A percentile compares a stretch with the other conserved stretches of the same genome.
Conservation (phyloP, 2,329 filamentous ascomycete genomes). For the Huntiella savannae region DNA sequence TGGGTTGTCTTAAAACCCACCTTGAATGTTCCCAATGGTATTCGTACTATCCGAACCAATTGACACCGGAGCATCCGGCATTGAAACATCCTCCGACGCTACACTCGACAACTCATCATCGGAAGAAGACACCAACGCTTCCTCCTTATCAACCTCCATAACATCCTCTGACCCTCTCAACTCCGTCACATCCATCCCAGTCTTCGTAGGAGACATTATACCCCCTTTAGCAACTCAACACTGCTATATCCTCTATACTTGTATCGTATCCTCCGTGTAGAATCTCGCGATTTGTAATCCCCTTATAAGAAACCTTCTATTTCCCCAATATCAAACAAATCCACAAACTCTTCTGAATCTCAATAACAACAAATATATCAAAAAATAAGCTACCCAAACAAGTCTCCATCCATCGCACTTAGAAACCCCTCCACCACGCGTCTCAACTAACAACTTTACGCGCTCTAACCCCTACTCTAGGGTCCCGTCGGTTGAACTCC, state of each 20-base stretch:
- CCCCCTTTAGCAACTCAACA: not conserved
- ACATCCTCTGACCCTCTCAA: slow-evolving; percentile 18
- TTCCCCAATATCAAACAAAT: not conserved
- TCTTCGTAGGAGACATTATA: not conserved
- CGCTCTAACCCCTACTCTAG: too few relatives aligned
- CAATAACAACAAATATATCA: too few relatives aligned
- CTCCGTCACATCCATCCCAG: slow-evolving; percentile 28
- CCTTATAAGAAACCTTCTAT: not conserved
- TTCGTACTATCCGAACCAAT: not conserved
- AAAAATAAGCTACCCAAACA: too few relatives aligned
- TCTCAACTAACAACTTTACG: too few relatives aligned
- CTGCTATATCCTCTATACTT: not conserved
- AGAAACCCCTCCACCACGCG: too few relatives aligned
- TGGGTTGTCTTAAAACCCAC: not conserved
- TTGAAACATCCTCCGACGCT: slow-evolving; percentile 6
- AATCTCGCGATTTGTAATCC: not conserved
- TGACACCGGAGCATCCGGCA: slow-evolving; percentile 5
- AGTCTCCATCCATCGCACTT: too few relatives aligned
- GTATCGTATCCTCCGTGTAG: not conserved
- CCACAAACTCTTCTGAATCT: not conserved
- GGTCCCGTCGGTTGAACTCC: too few relatives aligned
- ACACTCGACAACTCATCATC: slow-evolving; percentile 14
- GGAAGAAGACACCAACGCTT: slow-evolving; percentile 25
- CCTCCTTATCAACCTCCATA: slow-evolving; percentile 26
- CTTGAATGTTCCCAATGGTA: slow-evolving; percentile 1